Base-by-base conservation (phyloP, 179 eudicot genomes). In the Silene vulgaris region DNA sequence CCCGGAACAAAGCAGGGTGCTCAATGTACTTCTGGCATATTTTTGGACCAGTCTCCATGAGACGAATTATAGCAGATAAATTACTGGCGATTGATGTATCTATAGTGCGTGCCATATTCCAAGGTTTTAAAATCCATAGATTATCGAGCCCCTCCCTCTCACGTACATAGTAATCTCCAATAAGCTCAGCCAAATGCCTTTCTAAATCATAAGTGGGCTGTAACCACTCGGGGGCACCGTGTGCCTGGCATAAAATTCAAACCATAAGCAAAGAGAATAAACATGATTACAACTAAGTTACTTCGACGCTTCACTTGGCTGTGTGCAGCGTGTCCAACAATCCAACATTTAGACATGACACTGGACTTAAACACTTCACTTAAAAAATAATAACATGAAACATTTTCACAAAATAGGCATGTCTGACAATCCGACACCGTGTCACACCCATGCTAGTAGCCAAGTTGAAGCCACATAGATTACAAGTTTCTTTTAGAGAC, bases 81-180 rank as follows among this genome's bases (percentile, higher is more conserved):
- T 91, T 89, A 77, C 85, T 79, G 65, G 96, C 85, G 74, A 96
- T 82, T 56, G 97, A 88, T 26, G 99, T 96, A 79, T 96, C 99
- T 63, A 96, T 93, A 32, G 98, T 96, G 74, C 99, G 84, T 67
- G 99, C 99, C 99, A 96, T 96, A 82, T 96, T 96, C 99, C 99
- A 96, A 1, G 99, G 99, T 81, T 96, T 96, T 72, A 96, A 75
- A 74, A 96, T 96, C 99, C 99, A 96, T 65, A 93, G 76, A 80
- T 96, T 96, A 85, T 93, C 93, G 12, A 75, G 81, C 67, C 86
- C 90, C 62, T 86, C 87, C 80, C 85, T 87, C 74, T 96, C 85
- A 56, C 97, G 91, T 40, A 88, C 84, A 78, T 64, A 78, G 76
- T 86, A 96, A 72, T 96, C 94, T 57, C 99, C 99, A 80, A 96